A percentile compares a stretch with the other conserved stretches of the same genome.
These are phyloP conservation scores for Sapria himalayana DNA, from an alignment of 345 rosid genomes.

Conservation along the genomic window DNA sequence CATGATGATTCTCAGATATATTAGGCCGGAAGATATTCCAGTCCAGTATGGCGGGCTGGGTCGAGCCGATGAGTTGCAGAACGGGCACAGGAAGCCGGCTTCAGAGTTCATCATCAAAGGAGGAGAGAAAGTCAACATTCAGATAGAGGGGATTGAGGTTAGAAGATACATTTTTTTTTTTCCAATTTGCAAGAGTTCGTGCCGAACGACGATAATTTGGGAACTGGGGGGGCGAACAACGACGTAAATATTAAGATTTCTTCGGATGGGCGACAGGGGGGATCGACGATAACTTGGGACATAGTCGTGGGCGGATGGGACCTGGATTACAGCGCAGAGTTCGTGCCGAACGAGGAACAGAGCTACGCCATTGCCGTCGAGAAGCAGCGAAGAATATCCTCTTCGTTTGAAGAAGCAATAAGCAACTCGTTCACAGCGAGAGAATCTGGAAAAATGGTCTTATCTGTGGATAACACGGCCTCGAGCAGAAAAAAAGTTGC, in stretches of 20 bases:
- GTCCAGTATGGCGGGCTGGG: slow-evolving; percentile 83
- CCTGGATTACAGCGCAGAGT: slow-evolving; percentile 86
- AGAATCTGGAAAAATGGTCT: slow-evolving; percentile 73
- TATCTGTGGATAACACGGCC: slow-evolving; percentile 66
- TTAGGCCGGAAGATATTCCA: slow-evolving; percentile 80
- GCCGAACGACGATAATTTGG: too few relatives aligned
- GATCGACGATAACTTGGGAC: slow-evolving; percentile 86
- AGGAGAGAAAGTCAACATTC: slow-evolving; percentile 91
- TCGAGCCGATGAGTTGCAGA: slow-evolving; percentile 40
- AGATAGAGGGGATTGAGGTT: slow-evolving; percentile 96
- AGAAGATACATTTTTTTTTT: neutral
- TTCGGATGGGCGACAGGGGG: too few relatives aligned
- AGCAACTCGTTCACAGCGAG: slow-evolving; percentile 50
- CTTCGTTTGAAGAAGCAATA: slow-evolving; percentile 51
- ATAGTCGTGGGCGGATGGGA: slow-evolving; percentile 98
- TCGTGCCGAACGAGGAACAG: slow-evolving; percentile 54
- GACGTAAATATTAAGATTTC: too few relatives aligned
- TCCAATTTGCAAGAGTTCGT: too few relatives aligned
- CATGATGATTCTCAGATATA: slow-evolving; percentile 37
- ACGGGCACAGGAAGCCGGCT: slow-evolving; percentile 57
- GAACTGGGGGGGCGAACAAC: too few relatives aligned
- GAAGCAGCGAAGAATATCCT: slow-evolving; percentile 34
- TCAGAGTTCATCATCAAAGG: slow-evolving; percentile 85
- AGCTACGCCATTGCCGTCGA: slow-evolving; percentile 75
- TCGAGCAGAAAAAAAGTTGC: slow-evolving; percentile 78